Evolutionary conservation across 2,329 filamentous ascomycete genomes (phyloP), one percentile per base, ranked within the genome.

Genomic region (Colletotrichum noveboracense): DNA sequence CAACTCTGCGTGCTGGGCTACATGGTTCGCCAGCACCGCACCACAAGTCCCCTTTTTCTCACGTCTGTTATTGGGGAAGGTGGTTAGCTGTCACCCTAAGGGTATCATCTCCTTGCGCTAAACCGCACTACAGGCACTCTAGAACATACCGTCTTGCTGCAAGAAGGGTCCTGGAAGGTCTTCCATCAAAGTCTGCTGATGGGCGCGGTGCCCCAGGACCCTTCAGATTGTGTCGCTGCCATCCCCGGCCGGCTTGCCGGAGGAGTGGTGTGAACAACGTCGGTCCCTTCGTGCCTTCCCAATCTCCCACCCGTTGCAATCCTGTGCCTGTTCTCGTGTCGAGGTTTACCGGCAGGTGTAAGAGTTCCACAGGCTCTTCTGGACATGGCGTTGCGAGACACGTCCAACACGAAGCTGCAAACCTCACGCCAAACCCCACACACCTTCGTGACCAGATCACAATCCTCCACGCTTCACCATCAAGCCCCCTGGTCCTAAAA

Each of bases 141-240:
- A 68, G 48, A 68, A 18, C 43, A 55, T 26, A 62, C 30, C 24
- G 72, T 34, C 24, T 7, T 61, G 68, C 62, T 75, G 72, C 72
- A 75, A 61, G 72, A 75, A 75, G 72, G 72, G 68, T 75, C 72
- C 68, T 66, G 67, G 65, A 65, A 16, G 13, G 43, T 1, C 21
- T 38, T n/a, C 21, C 34, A n/a, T 67, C 36, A 48, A 52, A 65
- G 62, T 71, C 62, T 48, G 28, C 32, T 52, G 70, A 58, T 36
- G 48, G 43, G 21, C 16, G 21, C 21, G 34, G 43, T 14, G 24
- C 18, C 16, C 12, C 56, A 60, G 56, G 56, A 60, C 56, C 70
- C 30, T 26, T 43, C 16, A 34, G 8, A 38, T 48, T 67, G 26
- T 67, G n/a, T 34, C 48, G 38, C 38, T 43, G 18, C 18, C 38